These are phyloP conservation scores for Beta vulgaris DNA, from an alignment of 148 eudicot species.

Conservation along the genomic window DNA sequence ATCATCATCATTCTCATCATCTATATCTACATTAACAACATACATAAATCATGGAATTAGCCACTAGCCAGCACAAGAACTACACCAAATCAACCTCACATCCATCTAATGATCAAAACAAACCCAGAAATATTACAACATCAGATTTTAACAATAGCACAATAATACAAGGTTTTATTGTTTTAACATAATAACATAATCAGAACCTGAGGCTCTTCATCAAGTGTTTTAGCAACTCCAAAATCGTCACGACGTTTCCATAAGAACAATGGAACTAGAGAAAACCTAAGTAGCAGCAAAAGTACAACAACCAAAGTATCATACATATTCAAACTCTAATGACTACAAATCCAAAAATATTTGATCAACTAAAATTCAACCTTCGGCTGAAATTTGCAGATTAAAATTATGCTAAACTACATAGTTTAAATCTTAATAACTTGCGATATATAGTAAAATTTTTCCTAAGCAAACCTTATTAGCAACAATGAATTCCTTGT, in stretches of 20 bases:
- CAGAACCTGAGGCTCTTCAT: constrained; percentile 83
- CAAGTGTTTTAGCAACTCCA: constrained; percentile 37
- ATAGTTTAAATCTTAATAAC: too few relatives aligned
- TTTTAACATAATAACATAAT: too few relatives aligned
- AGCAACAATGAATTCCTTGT: too few relatives aligned
- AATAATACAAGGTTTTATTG: too few relatives aligned
- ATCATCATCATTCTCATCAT: constrained; percentile 80
- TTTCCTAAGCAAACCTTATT: too few relatives aligned
- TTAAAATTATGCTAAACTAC: too few relatives aligned
- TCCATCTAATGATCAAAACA: neutral
- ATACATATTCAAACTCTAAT: constrained; percentile 53
- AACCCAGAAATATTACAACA: constrained; percentile 25
- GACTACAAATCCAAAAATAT: constrained; percentile 25
- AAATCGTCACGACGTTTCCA: constrained; percentile 76
- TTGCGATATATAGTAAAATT: too few relatives aligned
- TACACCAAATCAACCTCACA: neutral
- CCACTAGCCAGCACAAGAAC: neutral
- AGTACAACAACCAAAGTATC: constrained; percentile 64
- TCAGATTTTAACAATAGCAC: too few relatives aligned
- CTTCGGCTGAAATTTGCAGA: neutral
- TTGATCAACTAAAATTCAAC: neutral
- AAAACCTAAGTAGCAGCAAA: constrained; percentile 58
- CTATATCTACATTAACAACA: constrained; percentile 40
- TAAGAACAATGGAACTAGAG: constrained; percentile 72
- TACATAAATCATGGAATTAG: neutral